Conservation (phyloP, 106 monocot species). For the Dioscorea dumetorum region DNA sequence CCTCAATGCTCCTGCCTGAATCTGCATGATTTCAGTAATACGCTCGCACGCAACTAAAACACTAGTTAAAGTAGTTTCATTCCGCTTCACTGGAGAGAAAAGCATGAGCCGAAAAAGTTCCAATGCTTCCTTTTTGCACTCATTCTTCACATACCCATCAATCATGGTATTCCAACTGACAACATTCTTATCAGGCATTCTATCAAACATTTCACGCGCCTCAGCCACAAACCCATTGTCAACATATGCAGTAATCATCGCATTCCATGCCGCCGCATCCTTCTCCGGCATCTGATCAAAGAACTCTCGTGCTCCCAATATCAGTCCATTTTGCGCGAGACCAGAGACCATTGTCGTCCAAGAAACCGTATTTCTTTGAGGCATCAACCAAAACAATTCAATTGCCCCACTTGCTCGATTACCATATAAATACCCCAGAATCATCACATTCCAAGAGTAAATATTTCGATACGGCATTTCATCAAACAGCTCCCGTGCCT, state of each 20-base stretch:
- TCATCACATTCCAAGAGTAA: slow-evolving; percentile 48
- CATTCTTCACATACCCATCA: slow-evolving; percentile 26
- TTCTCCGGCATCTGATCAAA: slow-evolving; percentile 35
- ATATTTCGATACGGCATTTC: slow-evolving; percentile 30
- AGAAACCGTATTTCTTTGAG: slow-evolving; percentile 26
- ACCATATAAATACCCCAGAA: slow-evolving; percentile 22
- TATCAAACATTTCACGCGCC: slow-evolving; percentile 26
- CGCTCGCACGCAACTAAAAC: slow-evolving; percentile 14
- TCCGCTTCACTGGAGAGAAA: slow-evolving; percentile 9
- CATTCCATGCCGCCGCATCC: slow-evolving; percentile 47
- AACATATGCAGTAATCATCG: slow-evolving; percentile 32
- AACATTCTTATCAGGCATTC: slow-evolving; percentile 22
- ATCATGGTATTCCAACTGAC: slow-evolving; percentile 41
- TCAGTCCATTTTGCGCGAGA: slow-evolving; percentile 21
- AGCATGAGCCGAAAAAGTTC: slow-evolving; percentile 26
- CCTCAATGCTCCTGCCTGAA: slow-evolving; percentile 20
- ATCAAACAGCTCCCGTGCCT: slow-evolving; percentile 27
- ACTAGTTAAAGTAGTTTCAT: slow-evolving; percentile 29
- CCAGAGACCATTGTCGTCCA: slow-evolving; percentile 45
- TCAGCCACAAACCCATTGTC: slow-evolving; percentile 12
- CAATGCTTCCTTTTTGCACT: slow-evolving; percentile 13
- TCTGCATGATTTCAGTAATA: background rate
- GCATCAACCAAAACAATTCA: slow-evolving; percentile 23
- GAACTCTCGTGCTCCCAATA: slow-evolving; percentile 17
- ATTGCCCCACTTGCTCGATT: slow-evolving; percentile 6